A percentile compares a stretch with the other conserved stretches of the same genome.
Evolutionary conservation across 2,329 filamentous ascomycete genomes (phyloP).

Genomic region (Fusarium anthophilum): DNA sequence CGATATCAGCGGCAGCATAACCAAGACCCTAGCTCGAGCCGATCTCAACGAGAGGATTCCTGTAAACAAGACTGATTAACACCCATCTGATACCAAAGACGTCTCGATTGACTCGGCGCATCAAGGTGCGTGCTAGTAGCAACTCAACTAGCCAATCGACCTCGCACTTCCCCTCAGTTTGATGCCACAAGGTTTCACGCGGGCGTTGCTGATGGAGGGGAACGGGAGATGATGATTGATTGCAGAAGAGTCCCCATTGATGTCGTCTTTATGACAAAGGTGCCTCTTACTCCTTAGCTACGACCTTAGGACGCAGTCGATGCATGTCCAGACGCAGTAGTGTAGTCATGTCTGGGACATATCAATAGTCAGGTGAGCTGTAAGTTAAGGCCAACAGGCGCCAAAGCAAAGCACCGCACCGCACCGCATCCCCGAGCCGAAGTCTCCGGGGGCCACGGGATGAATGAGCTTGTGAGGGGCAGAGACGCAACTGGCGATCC

Average conservation of each 20-base stretch:
- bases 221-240: conserved; percentile 13
- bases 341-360: conserved; percentile 6
- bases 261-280: conserved; percentile 2
- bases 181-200: conserved; percentile 41
- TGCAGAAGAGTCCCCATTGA: neutral
- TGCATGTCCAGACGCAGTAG: neutral
- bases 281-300: neutral
- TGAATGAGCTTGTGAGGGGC: conserved; percentile 16
- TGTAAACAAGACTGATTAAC: conserved; percentile 22
- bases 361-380: conserved; percentile 39
- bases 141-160: conserved; percentile 24
- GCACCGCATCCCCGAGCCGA: conserved; percentile 39
- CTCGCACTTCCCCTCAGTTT: conserved; percentile 37
- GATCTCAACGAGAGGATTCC: conserved; percentile 1
- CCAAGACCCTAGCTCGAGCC: conserved; percentile 5
- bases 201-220: conserved; percentile 13
- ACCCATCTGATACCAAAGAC: conserved; percentile 29
- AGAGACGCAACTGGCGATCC: conserved; percentile 34
- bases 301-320: neutral
- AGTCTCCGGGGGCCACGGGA: conserved; percentile 34
- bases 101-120: conserved; percentile 23
- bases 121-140: conserved; percentile 9
- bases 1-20: conserved; percentile 24
- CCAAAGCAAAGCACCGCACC: conserved; percentile 30
- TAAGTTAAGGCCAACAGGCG: conserved; percentile 24